Evolutionary conservation across 2,329 filamentous ascomycete genomes (phyloP), one percentile per base, ranked within the genome.

Genomic region (Beauveria pseudobassiana): DNA sequence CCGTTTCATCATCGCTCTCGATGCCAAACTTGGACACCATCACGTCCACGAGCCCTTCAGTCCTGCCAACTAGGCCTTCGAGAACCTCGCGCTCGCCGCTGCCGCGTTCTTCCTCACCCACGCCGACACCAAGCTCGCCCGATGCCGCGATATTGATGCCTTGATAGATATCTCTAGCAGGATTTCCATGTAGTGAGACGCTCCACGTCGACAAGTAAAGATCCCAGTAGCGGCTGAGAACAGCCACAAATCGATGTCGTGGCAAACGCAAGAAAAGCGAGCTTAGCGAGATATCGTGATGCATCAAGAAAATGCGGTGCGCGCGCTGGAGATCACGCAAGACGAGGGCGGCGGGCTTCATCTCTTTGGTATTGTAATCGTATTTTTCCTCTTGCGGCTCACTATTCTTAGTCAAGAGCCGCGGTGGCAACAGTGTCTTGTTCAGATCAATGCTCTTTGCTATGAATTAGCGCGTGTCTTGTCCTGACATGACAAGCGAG

Each of bases 81-180:
- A 99, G 78, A 0, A 98, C 93, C 68, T 96, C 93, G 68, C 93
- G 82, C 76, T 98, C 93, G 38, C 92, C 92, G 71, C 93, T 97
- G 5, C 93, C 93, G 72, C 92, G 88, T 61, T 97, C 91, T 76
- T 98, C 95, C 72, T 98, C 95, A 20, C 95, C 95, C 1, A 98
- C 95, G 0, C 95, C 95, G 51, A 97, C 85, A 18, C 95, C 95
- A 28, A 98, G 83, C 75, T 98, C 93, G 20, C 95, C 93, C 40
- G 91, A 92, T 7, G 89, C 90, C 14, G 93, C 91, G 38, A 99
- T 80, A 73, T 96, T 96, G 70, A 96, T 86, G 6, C 90, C 92
- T 12, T 88, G 86, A 69, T 91, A 92, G 5, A 96, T 80, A 65
- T 88, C 87, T 1, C 88, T 84, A 2, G 88, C 87, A 0, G 95